Evolutionary conservation across 495 filamentous ascomycete genomes (phyloP).

Genomic region (Lichina pygmaea): DNA sequence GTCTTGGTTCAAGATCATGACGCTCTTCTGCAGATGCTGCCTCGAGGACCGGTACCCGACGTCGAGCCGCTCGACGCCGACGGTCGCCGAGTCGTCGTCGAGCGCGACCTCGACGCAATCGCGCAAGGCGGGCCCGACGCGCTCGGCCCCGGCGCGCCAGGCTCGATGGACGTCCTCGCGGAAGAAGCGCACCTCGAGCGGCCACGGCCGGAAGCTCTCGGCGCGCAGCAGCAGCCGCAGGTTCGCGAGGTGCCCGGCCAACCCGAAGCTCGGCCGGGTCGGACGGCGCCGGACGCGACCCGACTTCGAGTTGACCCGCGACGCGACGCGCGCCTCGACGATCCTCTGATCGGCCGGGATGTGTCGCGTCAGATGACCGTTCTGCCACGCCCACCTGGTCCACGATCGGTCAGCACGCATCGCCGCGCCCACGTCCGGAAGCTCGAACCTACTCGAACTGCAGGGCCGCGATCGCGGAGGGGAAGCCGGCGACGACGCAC

Average conservation of each 20-base stretch:
- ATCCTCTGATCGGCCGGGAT: constrained; percentile 18
- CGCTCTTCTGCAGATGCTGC: constrained; percentile 43
- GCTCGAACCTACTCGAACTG: constrained; percentile 61
- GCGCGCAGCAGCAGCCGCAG: constrained; percentile 56
- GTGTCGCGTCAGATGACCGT: constrained; percentile 49
- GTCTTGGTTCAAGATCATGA: constrained; percentile 31
- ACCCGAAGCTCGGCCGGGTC: constrained; percentile 24
- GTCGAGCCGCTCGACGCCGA: constrained; percentile 29
- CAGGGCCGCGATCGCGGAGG: constrained; percentile 57
- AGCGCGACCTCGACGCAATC: constrained; percentile 24
- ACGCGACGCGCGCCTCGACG: background rate
- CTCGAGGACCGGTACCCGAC: constrained; percentile 39
- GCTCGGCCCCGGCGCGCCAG: constrained; percentile 37
- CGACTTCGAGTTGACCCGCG: constrained; percentile 4
- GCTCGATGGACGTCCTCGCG: constrained; percentile 30
- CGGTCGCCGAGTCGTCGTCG: constrained; percentile 13
- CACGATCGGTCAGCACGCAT: background rate
- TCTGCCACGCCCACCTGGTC: constrained; percentile 73
- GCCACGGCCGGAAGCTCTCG: constrained; percentile 52
- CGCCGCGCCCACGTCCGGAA: background rate
- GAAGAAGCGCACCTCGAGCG: constrained; percentile 65
- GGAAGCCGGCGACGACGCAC: constrained; percentile 68
- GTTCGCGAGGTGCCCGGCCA: constrained; percentile 39
- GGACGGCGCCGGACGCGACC: constrained; percentile 11
- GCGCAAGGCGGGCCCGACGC: constrained; percentile 20